A percentile compares a stretch with the other conserved stretches of the same genome.
These are phyloP conservation scores for Aspergillus flavus DNA, from an alignment of 2,329 filamentous ascomycete species.

Conservation along the genomic window DNA sequence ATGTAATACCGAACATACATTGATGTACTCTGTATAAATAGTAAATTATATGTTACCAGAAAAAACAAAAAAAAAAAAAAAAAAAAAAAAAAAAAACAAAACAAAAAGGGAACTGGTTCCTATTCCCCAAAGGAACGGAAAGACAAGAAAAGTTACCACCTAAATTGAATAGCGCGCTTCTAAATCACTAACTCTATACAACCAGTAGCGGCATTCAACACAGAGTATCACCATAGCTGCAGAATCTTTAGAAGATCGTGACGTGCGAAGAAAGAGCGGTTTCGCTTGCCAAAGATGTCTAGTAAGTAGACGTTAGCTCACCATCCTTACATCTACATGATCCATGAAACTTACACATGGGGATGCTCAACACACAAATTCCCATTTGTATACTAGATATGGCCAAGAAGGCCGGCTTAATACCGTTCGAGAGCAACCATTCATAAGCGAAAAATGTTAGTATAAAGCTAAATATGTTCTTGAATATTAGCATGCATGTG, in stretches of 20 bases:
- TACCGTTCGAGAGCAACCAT: conserved; percentile 69
- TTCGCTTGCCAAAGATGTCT: conserved; percentile 80
- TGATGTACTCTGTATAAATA: not conserved
- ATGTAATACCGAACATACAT: not conserved
- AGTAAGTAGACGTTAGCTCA: not conserved
- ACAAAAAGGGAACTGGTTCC: too few relatives aligned
- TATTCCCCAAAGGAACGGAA: too few relatives aligned
- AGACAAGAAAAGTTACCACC: too few relatives aligned
- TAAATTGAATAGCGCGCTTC: not conserved
- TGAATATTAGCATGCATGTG: conserved; percentile 88
- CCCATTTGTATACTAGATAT: conserved; percentile 77
- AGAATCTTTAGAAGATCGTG: conserved; percentile 67
- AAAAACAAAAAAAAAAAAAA: too few relatives aligned
- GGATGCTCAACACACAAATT: conserved; percentile 73
- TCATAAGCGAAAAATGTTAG: conserved; percentile 82
- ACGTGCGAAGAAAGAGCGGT: conserved; percentile 73
- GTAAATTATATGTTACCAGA: not conserved
- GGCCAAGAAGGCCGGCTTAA: conserved; percentile 65
- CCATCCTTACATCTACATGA: not conserved
- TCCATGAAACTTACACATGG: conserved; percentile 67
- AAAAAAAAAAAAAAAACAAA: too few relatives aligned
- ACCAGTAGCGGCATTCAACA: not conserved
- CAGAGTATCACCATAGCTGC: conserved; percentile 29
- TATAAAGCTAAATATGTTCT: conserved; percentile 88
- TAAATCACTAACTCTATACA: not conserved